These are phyloP conservation scores for Geotrichum fermentans DNA, from an alignment of 1,139 yeast species.

Conservation along the genomic window DNA sequence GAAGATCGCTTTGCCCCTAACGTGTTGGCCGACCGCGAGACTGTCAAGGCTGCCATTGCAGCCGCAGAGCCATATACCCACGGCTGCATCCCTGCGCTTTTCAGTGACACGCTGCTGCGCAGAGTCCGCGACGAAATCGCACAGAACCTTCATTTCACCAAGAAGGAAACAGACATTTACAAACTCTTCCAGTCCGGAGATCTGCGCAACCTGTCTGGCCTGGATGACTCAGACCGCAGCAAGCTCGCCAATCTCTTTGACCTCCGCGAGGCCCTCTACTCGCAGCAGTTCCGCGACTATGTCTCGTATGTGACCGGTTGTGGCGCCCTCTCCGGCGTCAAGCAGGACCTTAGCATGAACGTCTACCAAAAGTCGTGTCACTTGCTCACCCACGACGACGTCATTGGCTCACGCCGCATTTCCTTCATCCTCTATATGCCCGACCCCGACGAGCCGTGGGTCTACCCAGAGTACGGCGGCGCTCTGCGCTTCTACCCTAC, in stretches of 20 bases:
- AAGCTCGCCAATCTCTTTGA: constrained; percentile 69
- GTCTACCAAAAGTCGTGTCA: constrained; percentile 93
- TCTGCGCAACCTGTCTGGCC: constrained; percentile 84
- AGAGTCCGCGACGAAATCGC: constrained; percentile 81
- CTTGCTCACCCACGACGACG: constrained; percentile 95
- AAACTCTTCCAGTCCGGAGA: constrained; percentile 95
- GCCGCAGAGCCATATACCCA: constrained; percentile 76
- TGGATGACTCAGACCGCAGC: constrained; percentile 68
- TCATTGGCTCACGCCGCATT: constrained; percentile 89
- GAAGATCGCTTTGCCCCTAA: background rate
- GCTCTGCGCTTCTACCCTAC: constrained; percentile 83
- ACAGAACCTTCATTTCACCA: constrained; percentile 78
- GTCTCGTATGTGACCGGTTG: constrained; percentile 77
- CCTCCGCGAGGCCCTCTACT: constrained; percentile 80
- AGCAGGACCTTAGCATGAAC: constrained; percentile 89
- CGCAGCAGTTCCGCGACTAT: constrained; percentile 75
- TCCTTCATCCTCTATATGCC: constrained; percentile 90
- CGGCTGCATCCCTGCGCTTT: constrained; percentile 72
- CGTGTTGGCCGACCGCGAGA: constrained; percentile 1
- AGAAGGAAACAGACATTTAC: constrained; percentile 95
- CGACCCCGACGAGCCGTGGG: constrained; percentile 86
- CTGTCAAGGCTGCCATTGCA: constrained; percentile 28
- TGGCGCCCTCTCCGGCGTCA: constrained; percentile 82
- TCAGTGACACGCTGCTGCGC: constrained; percentile 71
- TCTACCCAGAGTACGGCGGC: constrained; percentile 78